These are phyloP conservation scores for Suhomyces sp. DNA, from an alignment of 805 yeast species.

Conservation along the genomic window DNA sequence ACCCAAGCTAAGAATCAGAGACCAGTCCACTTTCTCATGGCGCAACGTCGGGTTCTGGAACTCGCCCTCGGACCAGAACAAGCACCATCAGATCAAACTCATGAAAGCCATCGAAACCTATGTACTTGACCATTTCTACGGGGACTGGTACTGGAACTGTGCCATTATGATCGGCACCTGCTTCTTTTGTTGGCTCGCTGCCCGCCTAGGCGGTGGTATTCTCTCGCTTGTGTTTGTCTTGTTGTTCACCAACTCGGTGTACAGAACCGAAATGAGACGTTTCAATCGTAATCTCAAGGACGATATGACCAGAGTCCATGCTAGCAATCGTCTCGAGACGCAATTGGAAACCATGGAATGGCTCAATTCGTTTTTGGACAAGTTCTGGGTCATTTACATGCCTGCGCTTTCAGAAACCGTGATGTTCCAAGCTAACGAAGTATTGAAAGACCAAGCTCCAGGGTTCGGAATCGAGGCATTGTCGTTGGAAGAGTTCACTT, in stretches of 20 bases:
- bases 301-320: conserved; percentile 64
- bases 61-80: conserved; percentile 17
- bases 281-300: conserved; percentile 72
- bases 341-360: conserved; percentile 75
- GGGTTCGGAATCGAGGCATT: conserved; percentile 79
- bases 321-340: conserved; percentile 62
- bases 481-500: conserved; percentile 70
- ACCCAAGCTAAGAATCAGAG: conserved; percentile 21
- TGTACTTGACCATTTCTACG: conserved; percentile 63
- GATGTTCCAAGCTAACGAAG: conserved; percentile 62
- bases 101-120: conserved; percentile 50
- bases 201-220: conserved; percentile 62
- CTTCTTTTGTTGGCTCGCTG: conserved; percentile 66
- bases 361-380: conserved; percentile 72
- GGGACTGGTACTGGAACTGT: conserved; percentile 72
- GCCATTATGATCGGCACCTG: conserved; percentile 66
- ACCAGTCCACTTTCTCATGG: conserved; percentile 41
- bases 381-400: conserved; percentile 88
- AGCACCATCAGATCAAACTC: conserved; percentile 21
- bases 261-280: conserved; percentile 70
- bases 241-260: conserved; percentile 61
- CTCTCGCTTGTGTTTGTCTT: conserved; percentile 60
- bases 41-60: conserved; percentile 40
- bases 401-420: conserved; percentile 79
- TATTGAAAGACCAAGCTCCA: conserved; percentile 69